Evolutionary conservation across 495 filamentous ascomycete species (phyloP).

Genomic region (Penicillium canariense): DNA sequence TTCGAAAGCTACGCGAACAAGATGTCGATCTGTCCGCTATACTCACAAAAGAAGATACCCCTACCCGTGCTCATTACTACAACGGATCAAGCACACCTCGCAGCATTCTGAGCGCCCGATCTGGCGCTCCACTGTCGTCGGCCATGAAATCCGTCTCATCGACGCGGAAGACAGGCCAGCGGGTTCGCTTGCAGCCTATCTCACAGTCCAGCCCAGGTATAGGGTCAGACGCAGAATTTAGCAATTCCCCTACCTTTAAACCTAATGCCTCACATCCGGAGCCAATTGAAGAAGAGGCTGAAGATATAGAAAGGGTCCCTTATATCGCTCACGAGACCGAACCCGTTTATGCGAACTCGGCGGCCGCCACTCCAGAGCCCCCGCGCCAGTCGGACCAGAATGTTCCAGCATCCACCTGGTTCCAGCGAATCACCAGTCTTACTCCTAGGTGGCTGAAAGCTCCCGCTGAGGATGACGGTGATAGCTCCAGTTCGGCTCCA

Average conservation of each 20-base stretch:
- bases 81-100: slow-evolving; percentile 39
- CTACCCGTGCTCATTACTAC: slow-evolving; percentile 43
- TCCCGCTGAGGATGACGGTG: slow-evolving; percentile 21
- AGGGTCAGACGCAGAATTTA: slow-evolving; percentile 19
- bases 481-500: slow-evolving; percentile 14
- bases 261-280: neutral
- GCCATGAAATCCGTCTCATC: slow-evolving; percentile 14
- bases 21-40: slow-evolving; percentile 40
- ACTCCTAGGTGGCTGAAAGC: slow-evolving; percentile 44
- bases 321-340: slow-evolving; percentile 17
- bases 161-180: slow-evolving; percentile 16
- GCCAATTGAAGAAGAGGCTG: slow-evolving; percentile 7
- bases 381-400: slow-evolving; percentile 16
- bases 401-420: slow-evolving; percentile 37
- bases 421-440: slow-evolving; percentile 37
- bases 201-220: slow-evolving; percentile 31
- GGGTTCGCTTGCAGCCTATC: slow-evolving; percentile 25
- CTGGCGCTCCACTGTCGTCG: slow-evolving; percentile 15
- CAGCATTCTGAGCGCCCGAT: slow-evolving; percentile 19
- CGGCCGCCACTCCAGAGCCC: slow-evolving; percentile 28
- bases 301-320: slow-evolving; percentile 16
- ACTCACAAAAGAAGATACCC: slow-evolving; percentile 37
- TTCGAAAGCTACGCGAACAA: slow-evolving; percentile 38
- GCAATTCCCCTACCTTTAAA: slow-evolving; percentile 7
- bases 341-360: slow-evolving; percentile 15